Percentiles rank a stretch among this genome's conserved stretches.
Evolutionary conservation across 441 rosid genomes (phyloP).

Genomic region (Bruguiera hainesii): DNA sequence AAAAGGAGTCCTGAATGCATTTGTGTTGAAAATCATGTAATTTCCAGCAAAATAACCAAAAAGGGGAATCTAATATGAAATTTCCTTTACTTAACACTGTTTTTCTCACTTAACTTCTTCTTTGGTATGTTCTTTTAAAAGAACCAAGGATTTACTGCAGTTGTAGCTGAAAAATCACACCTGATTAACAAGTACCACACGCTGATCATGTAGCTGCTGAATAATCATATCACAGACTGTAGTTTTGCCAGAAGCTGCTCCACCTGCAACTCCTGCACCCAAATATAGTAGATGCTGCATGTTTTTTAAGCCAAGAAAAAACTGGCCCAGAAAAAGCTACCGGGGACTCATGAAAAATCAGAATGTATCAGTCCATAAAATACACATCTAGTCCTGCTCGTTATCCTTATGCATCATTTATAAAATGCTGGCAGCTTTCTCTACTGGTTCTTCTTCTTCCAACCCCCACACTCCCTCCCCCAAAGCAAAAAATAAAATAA

Average conservation of each 20-base stretch:
- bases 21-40: background rate
- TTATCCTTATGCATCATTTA: background rate
- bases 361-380: too few relatives aligned
- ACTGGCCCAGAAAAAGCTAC: background rate
- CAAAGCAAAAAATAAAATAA: background rate
- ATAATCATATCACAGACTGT: conserved; percentile 98
- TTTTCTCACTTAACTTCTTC: too few relatives aligned
- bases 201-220: conserved; percentile 99
- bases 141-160: background rate
- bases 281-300: conserved; percentile 14
- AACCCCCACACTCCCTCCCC: background rate
- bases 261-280: conserved; percentile 91
- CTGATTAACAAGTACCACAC: conserved; percentile 94
- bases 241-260: conserved; percentile 99
- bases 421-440: background rate
- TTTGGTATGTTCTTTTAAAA: too few relatives aligned
- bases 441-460: background rate
- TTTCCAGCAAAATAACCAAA: too few relatives aligned
- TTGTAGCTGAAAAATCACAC: conserved; percentile 31
- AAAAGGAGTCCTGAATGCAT: conserved; percentile 93
- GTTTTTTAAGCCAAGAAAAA: background rate
- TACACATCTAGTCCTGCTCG: background rate
- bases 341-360: background rate
- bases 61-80: background rate
- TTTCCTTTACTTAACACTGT: too few relatives aligned